Base-by-base conservation (phyloP, 2,329 filamentous ascomycete species). In the Colletotrichum chrysophilum region DNA sequence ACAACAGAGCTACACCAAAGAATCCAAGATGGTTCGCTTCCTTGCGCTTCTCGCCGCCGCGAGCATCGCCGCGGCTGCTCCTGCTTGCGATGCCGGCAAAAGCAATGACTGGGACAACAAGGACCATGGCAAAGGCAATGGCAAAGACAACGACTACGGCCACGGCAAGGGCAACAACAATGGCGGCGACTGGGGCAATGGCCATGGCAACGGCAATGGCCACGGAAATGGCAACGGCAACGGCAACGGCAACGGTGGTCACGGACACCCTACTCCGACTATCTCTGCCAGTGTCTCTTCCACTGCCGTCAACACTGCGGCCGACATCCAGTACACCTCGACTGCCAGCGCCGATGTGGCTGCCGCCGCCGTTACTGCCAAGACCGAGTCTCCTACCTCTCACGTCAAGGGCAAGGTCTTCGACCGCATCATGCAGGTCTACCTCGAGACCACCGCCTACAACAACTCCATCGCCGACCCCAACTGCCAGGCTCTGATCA, bases 391-490 rank as follows among this genome's bases (percentile, higher is more conserved):
- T 76, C 91, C 92, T 3, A 91, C 89, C 38, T 92, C 89, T 81
- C 82, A 91, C 80, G 91, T 96, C 66, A 89, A 91, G 81, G 95
- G 95, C 77, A 91, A 93, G 81, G 91, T 89, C 0, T 96, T 96
- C 82, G 89, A 95, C 81, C 91, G 94, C n/a, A 90, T 94, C 77
- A 91, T 92, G 71, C 90, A 92, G 75, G 91, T 96, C 83, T 96
- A 93, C 92, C 88, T 95, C 65, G 94, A 96, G 86, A 96, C 96
- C 81, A 94, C 92, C 62, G 89, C 92, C 83, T 96, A 90, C 78
- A 88, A 91, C 69, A 90, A 92, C 80, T 91, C 93, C 4, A 86
- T 87, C 55, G 89, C 88, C 18, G 93, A 96, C 82, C 88, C 79
- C 76, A 81, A 80, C 75, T 81, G 81, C 71, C 66, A 77, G 14